Evolutionary conservation across 345 rosid genomes (phyloP).

Genomic region (Moricandia moricandioides): DNA sequence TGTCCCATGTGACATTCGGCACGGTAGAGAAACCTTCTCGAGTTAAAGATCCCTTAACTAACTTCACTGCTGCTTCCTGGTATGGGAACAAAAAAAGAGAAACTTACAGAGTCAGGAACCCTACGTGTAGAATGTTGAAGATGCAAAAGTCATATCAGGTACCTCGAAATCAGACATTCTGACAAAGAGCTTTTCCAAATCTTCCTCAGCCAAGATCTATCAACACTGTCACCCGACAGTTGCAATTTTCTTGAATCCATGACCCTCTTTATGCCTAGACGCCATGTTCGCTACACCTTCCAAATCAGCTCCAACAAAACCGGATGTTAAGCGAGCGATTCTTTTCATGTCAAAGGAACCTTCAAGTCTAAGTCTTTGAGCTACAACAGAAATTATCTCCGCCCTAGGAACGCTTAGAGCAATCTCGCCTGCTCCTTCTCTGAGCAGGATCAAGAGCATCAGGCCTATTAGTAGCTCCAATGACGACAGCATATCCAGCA

Average conservation of each 20-base stretch:
- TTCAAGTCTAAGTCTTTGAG: conserved; percentile 57
- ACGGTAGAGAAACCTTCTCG: conserved; percentile 87
- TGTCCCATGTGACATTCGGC: conserved; percentile 87
- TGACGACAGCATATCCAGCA: conserved; percentile 71
- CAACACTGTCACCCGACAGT: conserved; percentile 34
- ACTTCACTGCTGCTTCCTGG: conserved; percentile 70
- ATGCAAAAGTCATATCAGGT: neutral
- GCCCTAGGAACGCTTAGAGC: conserved; percentile 71
- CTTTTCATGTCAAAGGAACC: conserved; percentile 69
- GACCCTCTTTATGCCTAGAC: conserved; percentile 75
- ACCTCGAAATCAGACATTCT: conserved; percentile 89
- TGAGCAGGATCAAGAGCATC: conserved; percentile 89
- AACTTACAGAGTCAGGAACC: conserved; percentile 4
- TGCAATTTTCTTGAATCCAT: conserved; percentile 51
- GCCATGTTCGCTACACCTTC: conserved; percentile 71
- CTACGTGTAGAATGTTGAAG: too few species aligned
- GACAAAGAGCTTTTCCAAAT: conserved; percentile 63
- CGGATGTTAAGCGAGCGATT: conserved; percentile 88
- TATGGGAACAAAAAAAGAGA: neutral
- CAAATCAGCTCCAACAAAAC: conserved; percentile 96
- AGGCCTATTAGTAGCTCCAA: conserved; percentile 94
- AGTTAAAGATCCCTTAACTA: conserved; percentile 70
- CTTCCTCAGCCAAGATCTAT: conserved; percentile 80
- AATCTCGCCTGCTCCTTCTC: conserved; percentile 91
- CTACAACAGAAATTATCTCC: conserved; percentile 72